Conservation (phyloP, 768 basidiomycete genomes). For the Trametes maxima region DNA sequence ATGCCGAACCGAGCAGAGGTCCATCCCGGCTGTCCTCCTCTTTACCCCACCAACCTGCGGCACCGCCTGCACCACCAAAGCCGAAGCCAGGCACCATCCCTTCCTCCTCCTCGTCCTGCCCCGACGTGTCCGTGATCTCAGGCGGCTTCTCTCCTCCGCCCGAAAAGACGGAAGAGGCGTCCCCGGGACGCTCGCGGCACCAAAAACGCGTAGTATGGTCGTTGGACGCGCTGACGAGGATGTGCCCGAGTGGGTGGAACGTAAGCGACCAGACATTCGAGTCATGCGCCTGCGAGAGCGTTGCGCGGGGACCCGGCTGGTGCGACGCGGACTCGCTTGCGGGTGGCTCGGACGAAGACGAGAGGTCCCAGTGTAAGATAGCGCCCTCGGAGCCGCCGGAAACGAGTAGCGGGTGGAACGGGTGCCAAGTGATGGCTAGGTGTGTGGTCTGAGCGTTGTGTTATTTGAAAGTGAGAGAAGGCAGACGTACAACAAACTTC, state of each 20-base stretch:
- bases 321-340: constrained; percentile 33
- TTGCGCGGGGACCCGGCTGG: constrained; percentile 66
- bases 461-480: no score
- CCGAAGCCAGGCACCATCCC: constrained; percentile 76
- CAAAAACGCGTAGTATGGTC: constrained; percentile 99
- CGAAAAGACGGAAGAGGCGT: constrained; percentile 72
- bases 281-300: constrained; percentile 95
- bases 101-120: constrained; percentile 62
- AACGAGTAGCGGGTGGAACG: constrained; percentile 87
- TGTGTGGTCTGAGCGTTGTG: neutral
- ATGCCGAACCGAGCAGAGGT: constrained; percentile 1
- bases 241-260: constrained; percentile 94
- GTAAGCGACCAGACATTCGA: constrained; percentile 96
- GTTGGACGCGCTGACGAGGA: constrained; percentile 93
- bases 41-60: constrained; percentile 46
- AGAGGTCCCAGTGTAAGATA: constrained; percentile 92
- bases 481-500: constrained; percentile 88
- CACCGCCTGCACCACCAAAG: constrained; percentile 30
- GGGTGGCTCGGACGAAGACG: constrained; percentile 55
- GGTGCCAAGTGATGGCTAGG: constrained; percentile 93
- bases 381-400: constrained; percentile 95
- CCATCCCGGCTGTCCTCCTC: constrained; percentile 42
- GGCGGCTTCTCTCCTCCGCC: constrained; percentile 87
- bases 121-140: constrained; percentile 58
- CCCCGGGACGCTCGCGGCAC: constrained; percentile 90